A percentile compares a stretch with the other conserved stretches of the same genome.
Evolutionary conservation across 148 eudicot species (phyloP).

Genomic region (Cornus kousa): DNA sequence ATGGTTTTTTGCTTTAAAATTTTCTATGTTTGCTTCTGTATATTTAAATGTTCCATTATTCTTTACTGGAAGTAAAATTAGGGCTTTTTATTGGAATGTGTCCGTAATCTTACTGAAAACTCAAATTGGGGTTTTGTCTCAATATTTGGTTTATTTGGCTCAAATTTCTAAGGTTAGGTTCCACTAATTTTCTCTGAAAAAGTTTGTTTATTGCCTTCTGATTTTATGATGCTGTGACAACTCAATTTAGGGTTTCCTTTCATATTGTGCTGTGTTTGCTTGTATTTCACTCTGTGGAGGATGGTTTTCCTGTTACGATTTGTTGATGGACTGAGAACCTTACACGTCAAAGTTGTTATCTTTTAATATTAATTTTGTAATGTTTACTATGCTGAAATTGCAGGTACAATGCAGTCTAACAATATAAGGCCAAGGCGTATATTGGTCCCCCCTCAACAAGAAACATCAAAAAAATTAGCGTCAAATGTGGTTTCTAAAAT

Average conservation of each 20-base stretch:
- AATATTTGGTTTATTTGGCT: neutral
- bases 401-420: constrained; percentile 64
- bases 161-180: neutral
- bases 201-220: neutral
- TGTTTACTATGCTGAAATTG: neutral
- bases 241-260: neutral
- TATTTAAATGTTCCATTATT: neutral
- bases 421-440: constrained; percentile 63
- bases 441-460: constrained; percentile 21
- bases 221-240: neutral
- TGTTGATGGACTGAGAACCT: neutral
- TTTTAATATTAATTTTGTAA: neutral
- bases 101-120: too few relatives aligned
- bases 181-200: neutral
- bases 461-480: constrained; percentile 26
- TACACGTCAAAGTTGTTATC: neutral
- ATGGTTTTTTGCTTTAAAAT: neutral
- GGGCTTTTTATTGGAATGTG: constrained; percentile 15
- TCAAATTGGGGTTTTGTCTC: constrained; percentile 1
- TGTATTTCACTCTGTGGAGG: neutral
- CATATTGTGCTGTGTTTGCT: neutral
- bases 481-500: constrained; percentile 22
- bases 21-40: neutral
- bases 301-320: neutral
- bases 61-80: constrained; percentile 13